These are phyloP conservation scores for Penicillium hordei DNA, from an alignment of 2,329 filamentous ascomycete genomes.

Conservation along the genomic window DNA sequence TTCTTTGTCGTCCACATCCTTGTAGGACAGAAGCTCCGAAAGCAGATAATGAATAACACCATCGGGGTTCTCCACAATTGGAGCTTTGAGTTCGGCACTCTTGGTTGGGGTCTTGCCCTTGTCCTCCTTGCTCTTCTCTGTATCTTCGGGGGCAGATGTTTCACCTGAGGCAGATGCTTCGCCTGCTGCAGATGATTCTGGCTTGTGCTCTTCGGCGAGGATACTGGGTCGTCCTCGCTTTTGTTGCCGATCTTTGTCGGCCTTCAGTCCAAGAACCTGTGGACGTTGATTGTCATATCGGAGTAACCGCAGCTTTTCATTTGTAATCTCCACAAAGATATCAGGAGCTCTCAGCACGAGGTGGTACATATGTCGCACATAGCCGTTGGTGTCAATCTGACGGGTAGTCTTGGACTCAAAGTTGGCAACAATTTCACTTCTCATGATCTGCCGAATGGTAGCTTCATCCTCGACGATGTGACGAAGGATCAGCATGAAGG, in stretches of 20 bases:
- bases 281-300: slow-evolving; percentile 60
- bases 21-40: slow-evolving; percentile 86
- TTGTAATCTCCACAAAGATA: slow-evolving; percentile 82
- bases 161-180: slow-evolving; percentile 21
- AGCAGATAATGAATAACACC: slow-evolving; percentile 94
- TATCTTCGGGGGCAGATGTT: slow-evolving; percentile 20
- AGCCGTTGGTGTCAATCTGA: slow-evolving; percentile 67
- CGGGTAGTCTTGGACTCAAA: slow-evolving; percentile 63
- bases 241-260: slow-evolving; percentile 38
- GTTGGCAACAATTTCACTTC: slow-evolving; percentile 77
- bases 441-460: slow-evolving; percentile 87
- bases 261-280: slow-evolving; percentile 56
- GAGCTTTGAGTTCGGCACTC: slow-evolving; percentile 69
- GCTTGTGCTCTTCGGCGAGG: slow-evolving; percentile 28
- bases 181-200: slow-evolving; percentile 30
- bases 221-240: slow-evolving; percentile 23
- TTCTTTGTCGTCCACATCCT: slow-evolving; percentile 87
- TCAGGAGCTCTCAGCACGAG: slow-evolving; percentile 78
- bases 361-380: slow-evolving; percentile 74
- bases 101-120: slow-evolving; percentile 51
- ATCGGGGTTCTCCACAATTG: slow-evolving; percentile 86
- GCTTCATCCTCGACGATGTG: slow-evolving; percentile 95
- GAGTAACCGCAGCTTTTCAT: slow-evolving; percentile 75
- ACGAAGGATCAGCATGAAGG: slow-evolving; percentile 81
- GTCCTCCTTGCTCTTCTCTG: slow-evolving; percentile 15